Percentiles rank a stretch among this genome's conserved stretches.
These are phyloP conservation scores for Hypoxylon fuscum DNA, from an alignment of 495 filamentous ascomycete genomes.

Conservation along the genomic window DNA sequence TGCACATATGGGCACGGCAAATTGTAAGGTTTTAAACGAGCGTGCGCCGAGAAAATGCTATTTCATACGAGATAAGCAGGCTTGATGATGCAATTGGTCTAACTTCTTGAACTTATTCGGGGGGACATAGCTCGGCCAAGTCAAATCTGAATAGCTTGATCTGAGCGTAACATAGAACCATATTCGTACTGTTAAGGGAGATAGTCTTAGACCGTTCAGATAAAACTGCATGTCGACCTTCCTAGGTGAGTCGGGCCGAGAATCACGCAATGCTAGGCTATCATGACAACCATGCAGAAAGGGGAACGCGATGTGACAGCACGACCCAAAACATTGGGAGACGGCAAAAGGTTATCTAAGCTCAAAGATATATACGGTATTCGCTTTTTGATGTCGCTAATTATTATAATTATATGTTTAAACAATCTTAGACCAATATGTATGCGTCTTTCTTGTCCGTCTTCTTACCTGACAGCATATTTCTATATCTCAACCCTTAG, in stretches of 20 bases:
- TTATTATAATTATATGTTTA: no score
- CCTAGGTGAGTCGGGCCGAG: conserved; percentile 36
- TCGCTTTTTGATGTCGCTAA: no score
- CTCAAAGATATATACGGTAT: no score
- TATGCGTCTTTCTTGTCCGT: no score
- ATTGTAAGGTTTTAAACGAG: conserved; percentile 8
- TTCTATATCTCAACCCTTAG: no score
- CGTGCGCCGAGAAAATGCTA: conserved; percentile 1
- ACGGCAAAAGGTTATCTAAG: background rate
- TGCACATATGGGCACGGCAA: background rate
- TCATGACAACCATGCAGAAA: conserved; percentile 32
- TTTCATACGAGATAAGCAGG: conserved; percentile 10
- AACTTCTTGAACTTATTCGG: conserved; percentile 9
- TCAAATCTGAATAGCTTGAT: conserved; percentile 2
- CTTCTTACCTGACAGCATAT: no score
- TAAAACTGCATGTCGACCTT: conserved; percentile 14
- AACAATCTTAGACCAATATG: no score
- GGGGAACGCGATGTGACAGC: conserved; percentile 25
- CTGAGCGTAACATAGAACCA: background rate
- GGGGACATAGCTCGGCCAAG: background rate
- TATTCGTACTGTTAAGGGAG: conserved; percentile 2
- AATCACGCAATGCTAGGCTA: conserved; percentile 35
- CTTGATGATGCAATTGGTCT: conserved; percentile 28
- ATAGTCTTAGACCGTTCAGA: conserved; percentile 10
- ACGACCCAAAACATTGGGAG: conserved; percentile 14